Percentiles rank a stretch among this genome's conserved stretches.
Conservation (phyloP, 305 asterid genomes). For the Vinca major region DNA sequence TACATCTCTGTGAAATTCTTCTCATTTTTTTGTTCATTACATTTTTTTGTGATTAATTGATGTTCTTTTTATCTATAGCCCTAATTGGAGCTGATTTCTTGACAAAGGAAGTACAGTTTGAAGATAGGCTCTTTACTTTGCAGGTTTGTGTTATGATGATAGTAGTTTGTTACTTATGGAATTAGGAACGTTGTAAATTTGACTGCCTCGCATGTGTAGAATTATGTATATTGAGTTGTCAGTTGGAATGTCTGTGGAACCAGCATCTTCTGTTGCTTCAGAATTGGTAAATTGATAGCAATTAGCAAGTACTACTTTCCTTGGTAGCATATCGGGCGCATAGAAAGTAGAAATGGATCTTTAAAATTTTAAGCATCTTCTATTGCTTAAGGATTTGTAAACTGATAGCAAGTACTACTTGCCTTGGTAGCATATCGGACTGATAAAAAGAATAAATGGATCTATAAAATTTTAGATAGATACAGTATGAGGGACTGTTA, state of each 20-base stretch:
- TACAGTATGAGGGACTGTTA: neutral
- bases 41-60: too few relatives aligned
- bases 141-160: conserved; percentile 19
- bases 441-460: too few relatives aligned
- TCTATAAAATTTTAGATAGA: neutral
- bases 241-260: neutral
- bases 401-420: neutral
- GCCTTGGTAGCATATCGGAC: neutral
- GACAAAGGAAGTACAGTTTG: conserved; percentile 26
- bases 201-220: neutral
- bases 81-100: conserved; percentile 28
- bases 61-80: too few relatives aligned
- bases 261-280: neutral
- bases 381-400: neutral
- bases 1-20: too few relatives aligned
- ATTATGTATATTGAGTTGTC: neutral
- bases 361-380: neutral
- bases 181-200: neutral
- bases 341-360: too few relatives aligned
- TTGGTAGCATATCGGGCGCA: neutral
- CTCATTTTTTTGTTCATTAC: too few relatives aligned
- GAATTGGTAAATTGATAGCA: neutral
- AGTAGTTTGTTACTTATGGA: neutral
- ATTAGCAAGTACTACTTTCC: neutral
- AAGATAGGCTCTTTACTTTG: conserved; percentile 23